Evolutionary conservation across 257 asterid species (phyloP).

Genomic region (Przewalskia tangutica): DNA sequence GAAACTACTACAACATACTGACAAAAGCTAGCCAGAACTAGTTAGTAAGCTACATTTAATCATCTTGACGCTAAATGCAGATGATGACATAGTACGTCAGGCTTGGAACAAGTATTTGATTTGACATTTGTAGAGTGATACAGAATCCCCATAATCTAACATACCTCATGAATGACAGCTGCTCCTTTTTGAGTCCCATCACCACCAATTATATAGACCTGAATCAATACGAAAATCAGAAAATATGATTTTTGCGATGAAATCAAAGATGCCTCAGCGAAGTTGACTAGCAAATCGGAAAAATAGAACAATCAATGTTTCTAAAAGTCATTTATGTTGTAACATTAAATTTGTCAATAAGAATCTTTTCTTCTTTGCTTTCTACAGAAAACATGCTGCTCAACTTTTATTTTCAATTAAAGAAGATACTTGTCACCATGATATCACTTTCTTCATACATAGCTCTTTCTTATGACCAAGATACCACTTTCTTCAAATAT

Average conservation of each 20-base stretch:
- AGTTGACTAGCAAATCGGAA: not conserved
- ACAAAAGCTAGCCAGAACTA: not conserved
- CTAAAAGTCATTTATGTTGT: not conserved
- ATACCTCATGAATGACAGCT: constrained; percentile 73
- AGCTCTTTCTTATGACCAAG: not conserved
- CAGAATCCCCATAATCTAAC: not conserved
- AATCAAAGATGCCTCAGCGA: not conserved
- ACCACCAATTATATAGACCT: constrained; percentile 98
- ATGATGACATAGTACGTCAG: not conserved
- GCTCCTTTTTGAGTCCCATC: constrained; percentile 98
- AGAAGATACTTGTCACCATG: not conserved
- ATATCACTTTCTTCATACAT: not conserved
- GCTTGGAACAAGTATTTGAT: not conserved
- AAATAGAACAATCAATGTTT: not conserved
- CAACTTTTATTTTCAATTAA: not conserved
- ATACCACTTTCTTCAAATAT: not conserved
- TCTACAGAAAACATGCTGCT: not conserved
- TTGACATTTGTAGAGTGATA: not conserved
- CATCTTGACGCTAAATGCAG: not conserved
- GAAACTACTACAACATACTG: not conserved
- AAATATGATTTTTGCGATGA: not conserved
- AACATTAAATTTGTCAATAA: not conserved
- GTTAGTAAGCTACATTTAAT: not conserved
- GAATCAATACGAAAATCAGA: constrained; percentile 23
- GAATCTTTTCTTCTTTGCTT: not conserved